Base-by-base conservation (phyloP, 148 eudicot species). In the Amaranthus hypochondriacus region DNA sequence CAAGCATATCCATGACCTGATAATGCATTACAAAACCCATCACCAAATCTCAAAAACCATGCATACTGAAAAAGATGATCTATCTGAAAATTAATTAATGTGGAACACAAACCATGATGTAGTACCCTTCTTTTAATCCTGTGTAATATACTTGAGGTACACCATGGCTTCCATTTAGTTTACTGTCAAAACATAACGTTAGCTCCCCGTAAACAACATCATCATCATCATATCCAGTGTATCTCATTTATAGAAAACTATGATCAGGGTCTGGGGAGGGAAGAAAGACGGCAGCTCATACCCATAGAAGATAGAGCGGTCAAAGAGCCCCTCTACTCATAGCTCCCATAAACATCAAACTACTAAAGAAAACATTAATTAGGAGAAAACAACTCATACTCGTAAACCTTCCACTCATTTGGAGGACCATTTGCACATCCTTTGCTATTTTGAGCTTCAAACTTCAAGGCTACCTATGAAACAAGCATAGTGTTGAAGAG, bases 1-100 rank as follows among this genome's bases (percentile, higher is more conserved):
- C 98, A 44, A 94, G 93, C 88, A 94, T 91, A 76, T 91, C 98
- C 98, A 94, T 91, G 55, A 94, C 96, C 97, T 94, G 87, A 48
- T 15, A 15, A 66, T 18, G 10, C 69, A 66, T 65, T 5, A 44
- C 3, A 63, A 47, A 66, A 7, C 8, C 52, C 55, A 66, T n/a
- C 13, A 81, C 54, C 58, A 7, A 74, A 54, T 1, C 43, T 69
- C 46, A 11, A 28, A 18, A 59, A 13, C 42, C 43, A 53, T 53
- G 50, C 62, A 73, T 14, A 74, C 18, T 58, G 6, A 70, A 72
- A 21, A 28, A 58, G 0, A 58, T 4, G 3, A 2, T 15, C 0
- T 2, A 14, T 52, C 49, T n/a, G 7, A 42, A 66, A 7, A 14
- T 66, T 28, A 7, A 14, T 66, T 15, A 15, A 48, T n/a, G 10